Evolutionary conservation across 371 early-diverging fungal genomes (phyloP), one percentile per base, ranked within the genome.

Genomic region (Rhizomucor pusillus): DNA sequence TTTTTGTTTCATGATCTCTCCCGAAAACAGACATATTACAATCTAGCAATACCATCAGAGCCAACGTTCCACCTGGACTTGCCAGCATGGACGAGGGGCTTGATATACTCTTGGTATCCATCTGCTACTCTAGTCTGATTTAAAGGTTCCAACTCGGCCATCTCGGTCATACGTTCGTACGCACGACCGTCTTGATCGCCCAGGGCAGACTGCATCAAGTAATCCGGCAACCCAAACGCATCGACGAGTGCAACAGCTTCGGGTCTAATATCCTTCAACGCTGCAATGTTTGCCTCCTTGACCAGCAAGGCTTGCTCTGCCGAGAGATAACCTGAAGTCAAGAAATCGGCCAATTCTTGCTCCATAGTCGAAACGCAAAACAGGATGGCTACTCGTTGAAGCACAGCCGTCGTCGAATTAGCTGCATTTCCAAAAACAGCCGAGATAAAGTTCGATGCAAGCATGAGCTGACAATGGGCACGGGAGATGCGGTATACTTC

Each of bases 181-280:
- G 85, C 86, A 44, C 75, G 59, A 19, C 91, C 92, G 25, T 89
- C 82, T 6, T 59, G 68, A n/a, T 78, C 69, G 13, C 89, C 92
- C 25, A 92, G 57, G 0, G 89, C 85, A n/a, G 87, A 86, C 49
- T 89, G 83, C 20, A 92, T 66, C 12, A 80, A 63, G 41, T 69
- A 75, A 37, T 92, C 92, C 1, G 89, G 76, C 49, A 89, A 69
- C 11, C 77, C 88, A 73, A 90, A 88, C 13, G 85, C 75, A 49
- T 91, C 91, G 0, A 86, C 84, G 16, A 91, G 72, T 0, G 86
- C 81, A 24, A 89, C 84, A 0, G 86, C 87, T 52, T 90, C 79
- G 16, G 82, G 85, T 11, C 93, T 76, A 5, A 92, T 75, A 0
- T 66, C 61, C 50, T 79, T 78, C 9, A 88, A 64, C 2, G 70